A percentile compares a stretch with the other conserved stretches of the same genome.
These are phyloP conservation scores for Talaromyces ruber DNA, from an alignment of 495 filamentous ascomycete genomes.

Conservation along the genomic window DNA sequence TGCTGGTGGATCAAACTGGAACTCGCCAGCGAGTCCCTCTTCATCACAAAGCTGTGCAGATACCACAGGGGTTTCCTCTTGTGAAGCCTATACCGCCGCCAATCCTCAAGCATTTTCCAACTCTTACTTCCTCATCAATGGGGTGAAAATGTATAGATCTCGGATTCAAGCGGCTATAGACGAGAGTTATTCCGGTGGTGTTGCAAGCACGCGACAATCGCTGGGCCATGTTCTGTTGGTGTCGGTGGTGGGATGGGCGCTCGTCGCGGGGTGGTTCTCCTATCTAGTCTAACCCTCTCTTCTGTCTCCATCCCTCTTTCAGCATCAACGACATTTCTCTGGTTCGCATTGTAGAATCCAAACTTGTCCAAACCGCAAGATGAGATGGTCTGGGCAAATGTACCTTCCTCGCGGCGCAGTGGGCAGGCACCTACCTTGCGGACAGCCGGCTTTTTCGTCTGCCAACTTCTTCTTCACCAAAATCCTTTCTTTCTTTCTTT, in stretches of 20 bases:
- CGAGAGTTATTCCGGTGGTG: not conserved
- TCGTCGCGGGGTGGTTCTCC: not conserved
- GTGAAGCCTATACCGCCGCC: slow-evolving; percentile 41
- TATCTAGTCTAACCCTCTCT: not conserved
- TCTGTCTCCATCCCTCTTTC: not conserved
- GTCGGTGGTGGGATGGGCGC: not conserved
- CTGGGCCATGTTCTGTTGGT: not conserved
- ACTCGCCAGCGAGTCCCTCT: not conserved
- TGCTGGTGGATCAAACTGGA: not conserved
- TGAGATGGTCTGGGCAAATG: not conserved
- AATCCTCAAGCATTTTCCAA: slow-evolving; percentile 52
- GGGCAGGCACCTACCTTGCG: not conserved
- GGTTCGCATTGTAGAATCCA: not conserved
- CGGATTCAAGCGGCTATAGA: not conserved
- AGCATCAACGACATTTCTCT: not conserved
- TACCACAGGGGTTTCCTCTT: not conserved
- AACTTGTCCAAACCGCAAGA: not conserved
- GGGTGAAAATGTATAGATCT: slow-evolving; percentile 49
- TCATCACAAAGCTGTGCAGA: not conserved
- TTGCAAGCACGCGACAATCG: not conserved
- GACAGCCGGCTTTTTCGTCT: not conserved
- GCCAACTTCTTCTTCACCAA: not conserved
- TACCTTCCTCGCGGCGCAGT: not conserved
- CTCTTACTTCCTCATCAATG: slow-evolving; percentile 69
- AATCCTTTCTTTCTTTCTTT: not conserved